These are phyloP conservation scores for Sphagnum tenellum DNA, from an alignment of 225 moss, liverwort and hornwort species.

Conservation along the genomic window DNA sequence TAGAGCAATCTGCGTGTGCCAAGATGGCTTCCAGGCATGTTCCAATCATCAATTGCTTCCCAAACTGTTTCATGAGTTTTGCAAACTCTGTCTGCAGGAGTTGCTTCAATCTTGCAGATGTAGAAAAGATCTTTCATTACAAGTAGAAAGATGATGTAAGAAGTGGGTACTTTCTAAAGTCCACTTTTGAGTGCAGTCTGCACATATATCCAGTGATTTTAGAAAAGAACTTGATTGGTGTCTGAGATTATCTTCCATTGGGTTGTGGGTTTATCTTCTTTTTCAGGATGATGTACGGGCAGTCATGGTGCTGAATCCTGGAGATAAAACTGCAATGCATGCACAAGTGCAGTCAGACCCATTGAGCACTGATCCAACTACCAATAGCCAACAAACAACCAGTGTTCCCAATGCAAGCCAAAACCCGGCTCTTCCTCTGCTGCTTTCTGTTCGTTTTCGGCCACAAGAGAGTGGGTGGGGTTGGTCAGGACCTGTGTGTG, in stretches of 20 bases:
- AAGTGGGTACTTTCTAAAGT: no score
- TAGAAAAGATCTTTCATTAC: background rate
- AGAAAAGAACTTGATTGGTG: no score
- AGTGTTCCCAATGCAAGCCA: constrained; percentile 12
- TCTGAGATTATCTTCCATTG: no score
- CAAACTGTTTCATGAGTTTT: no score
- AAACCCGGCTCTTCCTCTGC: constrained; percentile 36
- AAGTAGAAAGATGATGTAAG: background rate
- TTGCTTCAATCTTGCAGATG: no score
- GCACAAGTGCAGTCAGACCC: constrained; percentile 43
- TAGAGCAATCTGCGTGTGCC: constrained; percentile 73
- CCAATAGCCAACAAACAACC: background rate
- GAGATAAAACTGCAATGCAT: constrained; percentile 73
- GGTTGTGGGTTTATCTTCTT: background rate
- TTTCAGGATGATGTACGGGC: constrained; percentile 55
- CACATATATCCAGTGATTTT: no score
- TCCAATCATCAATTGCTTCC: background rate
- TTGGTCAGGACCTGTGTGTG: constrained; percentile 96
- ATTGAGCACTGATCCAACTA: constrained; percentile 4
- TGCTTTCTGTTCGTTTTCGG: constrained; percentile 77
- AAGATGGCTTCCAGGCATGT: constrained; percentile 87
- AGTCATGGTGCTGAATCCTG: constrained; percentile 54
- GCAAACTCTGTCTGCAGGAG: no score
- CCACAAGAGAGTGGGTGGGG: constrained; percentile 71
- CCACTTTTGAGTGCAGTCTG: no score